Conservation (phyloP, 1,284 basidiomycete genomes). For the Fomitopsis betulina region DNA sequence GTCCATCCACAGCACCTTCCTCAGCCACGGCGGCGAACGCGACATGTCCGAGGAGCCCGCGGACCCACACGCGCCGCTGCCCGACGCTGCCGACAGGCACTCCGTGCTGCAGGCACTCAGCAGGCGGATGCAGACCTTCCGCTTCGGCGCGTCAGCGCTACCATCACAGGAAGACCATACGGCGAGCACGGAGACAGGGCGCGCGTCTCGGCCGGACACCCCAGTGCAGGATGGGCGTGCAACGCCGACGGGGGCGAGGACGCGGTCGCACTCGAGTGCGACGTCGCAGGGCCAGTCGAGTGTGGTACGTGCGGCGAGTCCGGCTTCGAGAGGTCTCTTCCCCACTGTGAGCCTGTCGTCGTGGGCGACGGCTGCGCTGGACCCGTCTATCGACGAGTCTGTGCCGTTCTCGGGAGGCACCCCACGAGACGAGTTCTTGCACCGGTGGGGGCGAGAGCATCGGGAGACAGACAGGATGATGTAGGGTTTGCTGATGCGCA, state of each 20-base stretch:
- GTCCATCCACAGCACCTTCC: slow-evolving; percentile 82
- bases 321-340: slow-evolving; percentile 16
- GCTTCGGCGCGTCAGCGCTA: slow-evolving; percentile 16
- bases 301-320: slow-evolving; percentile 13
- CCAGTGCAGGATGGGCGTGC: slow-evolving; percentile 6
- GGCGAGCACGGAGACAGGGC: background rate
- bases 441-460: slow-evolving; percentile 15
- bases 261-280: slow-evolving; percentile 10
- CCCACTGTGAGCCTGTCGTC: slow-evolving; percentile 22
- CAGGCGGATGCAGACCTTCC: slow-evolving; percentile 43
- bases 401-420: slow-evolving; percentile 14
- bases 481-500: background rate
- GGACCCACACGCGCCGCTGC: slow-evolving; percentile 18
- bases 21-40: slow-evolving; percentile 39
- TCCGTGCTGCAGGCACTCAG: slow-evolving; percentile 50
- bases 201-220: slow-evolving; percentile 12
- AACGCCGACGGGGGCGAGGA: slow-evolving; percentile 9
- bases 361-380: slow-evolving; percentile 22
- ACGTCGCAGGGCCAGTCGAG: background rate
- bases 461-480: background rate
- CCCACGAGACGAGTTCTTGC: slow-evolving; percentile 20
- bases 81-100: slow-evolving; percentile 33
- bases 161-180: slow-evolving; percentile 7
- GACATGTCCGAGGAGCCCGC: slow-evolving; percentile 9
- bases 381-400: slow-evolving; percentile 6